These are phyloP conservation scores for Solanum neorickii DNA, from an alignment of 257 asterid genomes.

Conservation along the genomic window DNA sequence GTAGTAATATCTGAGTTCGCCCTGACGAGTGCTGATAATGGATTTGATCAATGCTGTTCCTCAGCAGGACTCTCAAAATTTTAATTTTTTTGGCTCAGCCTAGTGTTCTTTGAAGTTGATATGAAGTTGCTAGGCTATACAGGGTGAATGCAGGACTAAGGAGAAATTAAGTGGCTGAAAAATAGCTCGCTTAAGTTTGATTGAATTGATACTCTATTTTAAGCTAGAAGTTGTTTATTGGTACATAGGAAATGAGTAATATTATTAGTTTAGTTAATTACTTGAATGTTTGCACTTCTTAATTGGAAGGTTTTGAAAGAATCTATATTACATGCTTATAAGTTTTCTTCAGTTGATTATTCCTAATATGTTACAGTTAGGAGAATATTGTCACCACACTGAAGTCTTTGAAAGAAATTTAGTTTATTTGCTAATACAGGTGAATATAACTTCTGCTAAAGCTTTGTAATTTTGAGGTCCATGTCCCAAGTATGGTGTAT, in stretches of 20 bases:
- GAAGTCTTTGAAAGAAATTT: background rate
- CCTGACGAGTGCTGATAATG: background rate
- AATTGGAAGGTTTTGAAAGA: background rate
- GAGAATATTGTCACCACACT: background rate
- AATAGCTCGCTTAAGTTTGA: background rate
- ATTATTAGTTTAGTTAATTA: background rate
- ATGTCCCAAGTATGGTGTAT: background rate
- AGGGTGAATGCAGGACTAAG: background rate
- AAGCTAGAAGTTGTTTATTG: background rate
- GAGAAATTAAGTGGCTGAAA: background rate
- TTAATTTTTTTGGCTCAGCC: background rate
- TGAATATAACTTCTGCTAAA: background rate
- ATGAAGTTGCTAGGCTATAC: background rate
- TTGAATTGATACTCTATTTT: background rate
- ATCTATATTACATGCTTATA: background rate
- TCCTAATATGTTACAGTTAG: background rate
- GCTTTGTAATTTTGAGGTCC: background rate
- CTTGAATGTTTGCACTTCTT: background rate
- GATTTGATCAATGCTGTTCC: background rate
- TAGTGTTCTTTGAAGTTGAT: background rate
- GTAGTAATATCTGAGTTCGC: background rate
- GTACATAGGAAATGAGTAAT: background rate
- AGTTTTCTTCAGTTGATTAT: background rate
- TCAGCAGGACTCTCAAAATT: background rate
- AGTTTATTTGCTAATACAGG: background rate